These are phyloP conservation scores for Phyllosticta capitalensis DNA, from an alignment of 2,329 filamentous ascomycete species.

Conservation along the genomic window DNA sequence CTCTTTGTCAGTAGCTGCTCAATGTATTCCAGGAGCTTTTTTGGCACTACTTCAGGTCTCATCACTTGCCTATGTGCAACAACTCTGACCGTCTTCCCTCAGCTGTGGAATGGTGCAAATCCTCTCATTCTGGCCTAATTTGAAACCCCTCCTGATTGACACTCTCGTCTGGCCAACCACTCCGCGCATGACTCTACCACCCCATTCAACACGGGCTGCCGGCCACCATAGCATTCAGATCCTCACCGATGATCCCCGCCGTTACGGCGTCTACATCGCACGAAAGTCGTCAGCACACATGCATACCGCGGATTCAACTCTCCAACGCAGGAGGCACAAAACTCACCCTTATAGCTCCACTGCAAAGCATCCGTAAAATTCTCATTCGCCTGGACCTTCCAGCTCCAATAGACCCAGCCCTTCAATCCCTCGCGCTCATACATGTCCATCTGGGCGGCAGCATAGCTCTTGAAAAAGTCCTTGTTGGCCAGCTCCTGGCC, in stretches of 20 bases:
- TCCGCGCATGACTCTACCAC: too few relatives aligned
- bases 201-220: background rate
- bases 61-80: too few relatives aligned
- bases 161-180: too few relatives aligned
- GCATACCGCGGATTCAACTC: background rate
- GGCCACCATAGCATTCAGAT: constrained; percentile 9
- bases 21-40: too few relatives aligned
- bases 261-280: constrained; percentile 12
- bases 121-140: too few relatives aligned
- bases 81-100: too few relatives aligned
- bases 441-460: constrained; percentile 45
- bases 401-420: constrained; percentile 54
- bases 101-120: too few relatives aligned
- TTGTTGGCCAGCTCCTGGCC: constrained; percentile 9
- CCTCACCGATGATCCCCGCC: constrained; percentile 16
- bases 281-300: background rate
- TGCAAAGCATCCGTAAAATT: constrained; percentile 30
- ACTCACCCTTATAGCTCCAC: constrained; percentile 39
- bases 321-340: constrained; percentile 22
- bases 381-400: constrained; percentile 39
- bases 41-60: too few relatives aligned
- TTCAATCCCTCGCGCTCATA: constrained; percentile 41
- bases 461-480: constrained; percentile 48
- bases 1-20: too few relatives aligned
- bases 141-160: too few relatives aligned